Evolutionary conservation across 345 rosid species (phyloP).

Genomic region (Populus euphratica): DNA sequence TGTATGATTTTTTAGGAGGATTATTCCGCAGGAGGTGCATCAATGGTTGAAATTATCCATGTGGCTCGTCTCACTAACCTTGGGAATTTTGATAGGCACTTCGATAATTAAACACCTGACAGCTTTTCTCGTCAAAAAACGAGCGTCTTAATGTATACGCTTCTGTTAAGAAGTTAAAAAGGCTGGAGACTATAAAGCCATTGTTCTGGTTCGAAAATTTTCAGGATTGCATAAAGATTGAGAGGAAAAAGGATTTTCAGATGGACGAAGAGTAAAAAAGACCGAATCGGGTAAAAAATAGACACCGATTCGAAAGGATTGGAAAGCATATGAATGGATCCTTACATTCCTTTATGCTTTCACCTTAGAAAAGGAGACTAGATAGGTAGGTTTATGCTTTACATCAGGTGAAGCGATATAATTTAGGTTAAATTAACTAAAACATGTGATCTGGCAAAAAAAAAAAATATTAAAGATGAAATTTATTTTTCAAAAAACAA

Average conservation of each 20-base stretch:
- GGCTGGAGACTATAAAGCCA: neutral
- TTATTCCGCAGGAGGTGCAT: neutral
- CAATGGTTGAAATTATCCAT: neutral
- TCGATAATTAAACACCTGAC: neutral
- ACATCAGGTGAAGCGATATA: too few relatives aligned
- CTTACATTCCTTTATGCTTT: neutral
- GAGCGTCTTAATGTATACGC: neutral
- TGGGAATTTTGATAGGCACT: neutral
- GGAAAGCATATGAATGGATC: too few relatives aligned
- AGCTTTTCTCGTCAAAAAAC: neutral
- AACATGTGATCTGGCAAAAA: too few relatives aligned
- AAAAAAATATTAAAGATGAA: too few relatives aligned
- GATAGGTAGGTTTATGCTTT: too few relatives aligned
- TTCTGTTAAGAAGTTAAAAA: neutral
- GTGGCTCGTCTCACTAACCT: neutral
- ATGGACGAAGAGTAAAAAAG: too few relatives aligned
- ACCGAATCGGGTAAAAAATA: neutral
- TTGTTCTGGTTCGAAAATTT: neutral
- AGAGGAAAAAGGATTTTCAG: neutral
- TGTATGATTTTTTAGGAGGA: neutral
- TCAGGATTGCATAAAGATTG: neutral
- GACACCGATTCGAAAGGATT: neutral
- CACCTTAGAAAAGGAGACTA: neutral
- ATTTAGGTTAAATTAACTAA: too few relatives aligned
- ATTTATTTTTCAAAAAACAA: too few relatives aligned